Percentiles rank a stretch among this genome's conserved stretches.
phyloP scores from a whole-genome alignment of 805 yeast species.

The Hanseniaspora nectarophila region DNA sequence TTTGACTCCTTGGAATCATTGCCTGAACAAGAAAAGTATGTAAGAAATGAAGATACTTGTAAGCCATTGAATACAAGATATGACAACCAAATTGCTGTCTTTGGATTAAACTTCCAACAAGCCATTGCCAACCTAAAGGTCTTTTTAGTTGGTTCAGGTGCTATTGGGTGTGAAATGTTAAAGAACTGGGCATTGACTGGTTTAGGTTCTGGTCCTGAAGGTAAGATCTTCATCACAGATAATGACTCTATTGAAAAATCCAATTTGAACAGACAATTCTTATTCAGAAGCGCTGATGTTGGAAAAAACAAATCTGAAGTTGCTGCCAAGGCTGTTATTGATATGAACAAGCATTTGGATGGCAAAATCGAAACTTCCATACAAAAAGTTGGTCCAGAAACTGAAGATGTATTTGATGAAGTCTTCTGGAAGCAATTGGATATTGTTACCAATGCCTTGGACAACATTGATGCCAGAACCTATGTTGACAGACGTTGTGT shows the following conservation, averaged over 20 bases:
- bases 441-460: conserved; percentile 91
- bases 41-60: conserved; percentile 60
- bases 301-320: conserved; percentile 83
- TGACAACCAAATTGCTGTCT: conserved; percentile 91
- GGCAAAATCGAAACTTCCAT: conserved; percentile 66
- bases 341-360: conserved; percentile 71
- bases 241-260: conserved; percentile 92
- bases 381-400: conserved; percentile 89
- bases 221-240: conserved; percentile 77
- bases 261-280: conserved; percentile 88
- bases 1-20: conserved; percentile 89
- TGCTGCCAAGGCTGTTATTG: conserved; percentile 72
- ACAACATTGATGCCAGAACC: conserved; percentile 94
- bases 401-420: conserved; percentile 77
- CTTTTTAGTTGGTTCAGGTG: conserved; percentile 93
- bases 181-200: conserved; percentile 98
- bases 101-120: conserved; percentile 69
- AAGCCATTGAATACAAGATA: conserved; percentile 72
- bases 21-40: conserved; percentile 47
- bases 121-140: conserved; percentile 63
- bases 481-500: conserved; percentile 96
- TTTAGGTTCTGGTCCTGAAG: conserved; percentile 80
- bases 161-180: conserved; percentile 97
- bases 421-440: conserved; percentile 74
- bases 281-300: conserved; percentile 89